phyloP scores from a whole-genome alignment of 148 eudicot species.

The Rhododendron mucronatum region DNA sequence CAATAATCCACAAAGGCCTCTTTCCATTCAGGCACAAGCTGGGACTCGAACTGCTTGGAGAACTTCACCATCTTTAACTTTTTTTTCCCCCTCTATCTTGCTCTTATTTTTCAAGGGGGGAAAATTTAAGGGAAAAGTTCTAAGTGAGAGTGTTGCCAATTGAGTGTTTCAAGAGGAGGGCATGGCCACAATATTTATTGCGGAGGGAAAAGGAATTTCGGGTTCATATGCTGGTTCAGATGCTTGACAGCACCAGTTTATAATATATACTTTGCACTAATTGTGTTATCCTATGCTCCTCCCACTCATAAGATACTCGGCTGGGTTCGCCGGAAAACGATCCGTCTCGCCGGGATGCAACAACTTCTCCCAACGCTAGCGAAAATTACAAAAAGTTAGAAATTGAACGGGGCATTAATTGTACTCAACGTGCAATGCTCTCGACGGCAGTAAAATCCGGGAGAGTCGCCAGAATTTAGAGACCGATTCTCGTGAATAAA shows the following conservation, averaged over 20 bases:
- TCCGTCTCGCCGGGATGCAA: conserved; percentile 14
- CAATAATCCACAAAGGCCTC: conserved; percentile 89
- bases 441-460: neutral
- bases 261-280: conserved; percentile 41
- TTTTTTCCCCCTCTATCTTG: neutral
- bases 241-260: conserved; percentile 61
- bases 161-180: conserved; percentile 42
- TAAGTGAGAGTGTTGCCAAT: conserved; percentile 13
- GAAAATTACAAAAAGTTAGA: neutral
- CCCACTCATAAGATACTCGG: conserved; percentile 43
- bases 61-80: conserved; percentile 60
- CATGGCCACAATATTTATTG: conserved; percentile 40
- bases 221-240: conserved; percentile 29
- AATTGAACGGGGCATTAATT: neutral
- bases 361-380: neutral
- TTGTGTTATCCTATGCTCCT: conserved; percentile 30
- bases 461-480: neutral
- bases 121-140: neutral
- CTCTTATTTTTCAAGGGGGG: neutral
- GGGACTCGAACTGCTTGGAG: conserved; percentile 83
- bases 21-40: conserved; percentile 92
- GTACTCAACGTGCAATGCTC: neutral
- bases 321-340: conserved; percentile 34
- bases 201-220: conserved; percentile 15
- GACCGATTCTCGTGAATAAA: neutral